Evolutionary conservation across 768 basidiomycete species (phyloP).

Genomic region (Trichaptum fuscoviolaceum): DNA sequence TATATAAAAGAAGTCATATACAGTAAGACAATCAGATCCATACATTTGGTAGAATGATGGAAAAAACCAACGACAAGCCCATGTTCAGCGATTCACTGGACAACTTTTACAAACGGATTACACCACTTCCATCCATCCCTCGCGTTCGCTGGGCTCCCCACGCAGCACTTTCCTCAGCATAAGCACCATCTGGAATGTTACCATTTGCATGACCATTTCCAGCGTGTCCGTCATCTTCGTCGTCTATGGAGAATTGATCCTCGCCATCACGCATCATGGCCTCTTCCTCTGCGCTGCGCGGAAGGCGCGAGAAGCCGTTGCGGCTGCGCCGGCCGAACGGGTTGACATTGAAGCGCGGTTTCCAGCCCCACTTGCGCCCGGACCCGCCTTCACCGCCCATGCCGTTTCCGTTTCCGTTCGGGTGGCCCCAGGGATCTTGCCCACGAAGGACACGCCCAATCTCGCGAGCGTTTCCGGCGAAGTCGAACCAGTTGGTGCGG

Average conservation of each 20-base stretch:
- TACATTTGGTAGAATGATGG: background rate
- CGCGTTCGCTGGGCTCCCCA: constrained; percentile 1
- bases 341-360: background rate
- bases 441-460: background rate
- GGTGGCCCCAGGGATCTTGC: background rate
- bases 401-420: background rate
- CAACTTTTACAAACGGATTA: background rate
- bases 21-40: background rate
- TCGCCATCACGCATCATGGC: constrained; percentile 9
- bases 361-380: background rate
- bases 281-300: constrained; percentile 10
- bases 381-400: too few species aligned
- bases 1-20: background rate
- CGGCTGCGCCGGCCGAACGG: constrained; percentile 5
- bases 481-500: background rate
- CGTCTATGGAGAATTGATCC: constrained; percentile 12
- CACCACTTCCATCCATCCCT: constrained; percentile 1
- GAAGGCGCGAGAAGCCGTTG: constrained; percentile 9
- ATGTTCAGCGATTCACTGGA: background rate
- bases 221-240: constrained; percentile 8
- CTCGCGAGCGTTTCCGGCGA: background rate
- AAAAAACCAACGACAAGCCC: background rate
- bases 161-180: background rate
- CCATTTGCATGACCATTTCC: background rate
- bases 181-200: background rate